phyloP scores from a whole-genome alignment of 441 rosid species.

The Bocquillonia castaneifolia region DNA sequence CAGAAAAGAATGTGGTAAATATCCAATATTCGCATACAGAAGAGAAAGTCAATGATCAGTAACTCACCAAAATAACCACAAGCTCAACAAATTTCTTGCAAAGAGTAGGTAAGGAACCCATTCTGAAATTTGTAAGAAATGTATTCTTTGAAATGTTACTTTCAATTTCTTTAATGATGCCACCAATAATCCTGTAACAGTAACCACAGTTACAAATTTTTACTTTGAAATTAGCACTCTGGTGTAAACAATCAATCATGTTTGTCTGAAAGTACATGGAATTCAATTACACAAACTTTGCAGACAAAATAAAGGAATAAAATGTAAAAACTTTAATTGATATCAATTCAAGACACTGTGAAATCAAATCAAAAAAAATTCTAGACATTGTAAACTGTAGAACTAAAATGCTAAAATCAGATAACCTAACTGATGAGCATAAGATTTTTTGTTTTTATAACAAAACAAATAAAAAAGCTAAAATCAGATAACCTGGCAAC shows the following conservation, averaged over 20 bases:
- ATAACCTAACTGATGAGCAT: too few relatives aligned
- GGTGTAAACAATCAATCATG: not conserved
- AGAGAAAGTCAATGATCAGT: slow-evolving; percentile 10
- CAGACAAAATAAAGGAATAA: not conserved
- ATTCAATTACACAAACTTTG: not conserved
- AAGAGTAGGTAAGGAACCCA: slow-evolving; percentile 71
- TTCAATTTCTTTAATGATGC: slow-evolving; percentile 86
- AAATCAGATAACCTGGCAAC: not conserved
- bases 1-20: slow-evolving; percentile 17
- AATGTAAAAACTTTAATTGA: not conserved
- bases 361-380: too few relatives aligned
- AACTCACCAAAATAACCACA: slow-evolving; percentile 79
- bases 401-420: too few relatives aligned
- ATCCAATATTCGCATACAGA: slow-evolving; percentile 1
- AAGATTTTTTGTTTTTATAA: too few relatives aligned
- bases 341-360: not conserved
- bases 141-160: slow-evolving; percentile 78
- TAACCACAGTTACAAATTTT: slow-evolving; percentile 26
- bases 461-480: not conserved
- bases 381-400: too few relatives aligned
- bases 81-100: slow-evolving; percentile 85
- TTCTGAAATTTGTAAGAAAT: slow-evolving; percentile 82
- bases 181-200: slow-evolving; percentile 70
- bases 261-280: not conserved
- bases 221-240: slow-evolving; percentile 4